phyloP scores from a whole-genome alignment of 108 stramenopile species.

The Asterionellopsis glacialis region DNA sequence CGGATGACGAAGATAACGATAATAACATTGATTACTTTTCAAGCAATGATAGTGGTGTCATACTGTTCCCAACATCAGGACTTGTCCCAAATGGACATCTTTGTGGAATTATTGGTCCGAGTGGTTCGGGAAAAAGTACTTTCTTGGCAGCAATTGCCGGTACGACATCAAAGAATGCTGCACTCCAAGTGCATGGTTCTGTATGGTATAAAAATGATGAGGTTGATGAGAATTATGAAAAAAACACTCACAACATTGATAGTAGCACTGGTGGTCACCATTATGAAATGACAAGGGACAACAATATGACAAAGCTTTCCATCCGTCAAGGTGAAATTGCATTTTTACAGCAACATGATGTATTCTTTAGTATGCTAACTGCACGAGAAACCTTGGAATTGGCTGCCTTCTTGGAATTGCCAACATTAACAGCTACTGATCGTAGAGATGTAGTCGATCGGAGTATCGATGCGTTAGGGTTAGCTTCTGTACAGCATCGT shows the following conservation, averaged over 20 bases:
- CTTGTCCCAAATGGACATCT: conserved; percentile 51
- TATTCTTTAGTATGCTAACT: too few species aligned
- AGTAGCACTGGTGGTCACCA: too few species aligned
- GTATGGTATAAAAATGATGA: neutral
- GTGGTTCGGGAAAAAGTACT: conserved; percentile 65
- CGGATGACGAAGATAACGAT: too few species aligned
- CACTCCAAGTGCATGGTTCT: conserved; percentile 1
- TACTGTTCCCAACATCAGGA: conserved; percentile 40
- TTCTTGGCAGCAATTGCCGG: conserved; percentile 39
- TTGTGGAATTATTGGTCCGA: conserved; percentile 68
- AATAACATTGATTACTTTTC: too few species aligned
- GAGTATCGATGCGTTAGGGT: conserved; percentile 52
- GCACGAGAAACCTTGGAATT: conserved; percentile 70
- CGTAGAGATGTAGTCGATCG: conserved; percentile 32
- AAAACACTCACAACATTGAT: neutral
- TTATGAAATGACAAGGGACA: neutral
- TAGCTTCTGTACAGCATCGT: conserved; percentile 44
- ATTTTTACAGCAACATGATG: too few species aligned
- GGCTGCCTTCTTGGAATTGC: conserved; percentile 65
- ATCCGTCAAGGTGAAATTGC: conserved; percentile 64
- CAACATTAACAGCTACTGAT: conserved; percentile 19
- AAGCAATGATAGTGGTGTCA: neutral
- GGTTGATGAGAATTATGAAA: neutral
- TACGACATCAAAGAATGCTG: neutral
- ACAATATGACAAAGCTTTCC: conserved; percentile 10